These are phyloP conservation scores for Perilla frutescens DNA, from an alignment of 257 asterid species.

Conservation along the genomic window DNA sequence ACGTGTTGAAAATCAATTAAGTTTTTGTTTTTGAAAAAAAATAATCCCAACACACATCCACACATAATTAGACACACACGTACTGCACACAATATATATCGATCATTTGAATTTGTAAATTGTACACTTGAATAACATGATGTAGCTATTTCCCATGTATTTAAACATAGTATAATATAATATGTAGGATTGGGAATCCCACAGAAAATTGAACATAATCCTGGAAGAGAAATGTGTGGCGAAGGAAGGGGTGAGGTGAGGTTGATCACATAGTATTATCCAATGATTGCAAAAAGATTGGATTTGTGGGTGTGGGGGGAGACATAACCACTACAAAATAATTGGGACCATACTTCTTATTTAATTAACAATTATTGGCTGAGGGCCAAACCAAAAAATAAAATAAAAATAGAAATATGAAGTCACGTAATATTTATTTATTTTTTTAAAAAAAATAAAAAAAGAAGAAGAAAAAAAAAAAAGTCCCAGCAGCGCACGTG, in stretches of 20 bases:
- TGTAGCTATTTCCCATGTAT: too few species aligned
- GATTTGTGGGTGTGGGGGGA: slow-evolving; percentile 46
- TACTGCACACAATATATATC: too few species aligned
- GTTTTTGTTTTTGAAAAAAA: too few species aligned
- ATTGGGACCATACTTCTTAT: slow-evolving; percentile 41
- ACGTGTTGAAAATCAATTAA: too few species aligned
- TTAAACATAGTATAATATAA: too few species aligned
- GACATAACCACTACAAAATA: slow-evolving; percentile 38
- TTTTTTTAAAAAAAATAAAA: background rate
- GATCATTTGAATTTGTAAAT: too few species aligned
- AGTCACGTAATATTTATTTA: background rate
- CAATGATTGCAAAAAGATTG: slow-evolving; percentile 50
- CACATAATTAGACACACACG: too few species aligned
- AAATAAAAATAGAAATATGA: background rate
- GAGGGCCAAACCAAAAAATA: background rate
- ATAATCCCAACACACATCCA: too few species aligned
- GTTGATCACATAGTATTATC: slow-evolving; percentile 20
- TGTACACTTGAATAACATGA: too few species aligned
- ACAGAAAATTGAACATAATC: too few species aligned
- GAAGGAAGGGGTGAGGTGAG: background rate
- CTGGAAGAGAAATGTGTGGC: background rate
- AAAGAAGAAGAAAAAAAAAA: background rate
- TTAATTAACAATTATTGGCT: slow-evolving; percentile 12
- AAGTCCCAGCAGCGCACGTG: slow-evolving; percentile 48
- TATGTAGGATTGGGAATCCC: too few species aligned